These are phyloP conservation scores for Colletotrichum sp. DNA, from an alignment of 2,329 filamentous ascomycete genomes.

Conservation along the genomic window DNA sequence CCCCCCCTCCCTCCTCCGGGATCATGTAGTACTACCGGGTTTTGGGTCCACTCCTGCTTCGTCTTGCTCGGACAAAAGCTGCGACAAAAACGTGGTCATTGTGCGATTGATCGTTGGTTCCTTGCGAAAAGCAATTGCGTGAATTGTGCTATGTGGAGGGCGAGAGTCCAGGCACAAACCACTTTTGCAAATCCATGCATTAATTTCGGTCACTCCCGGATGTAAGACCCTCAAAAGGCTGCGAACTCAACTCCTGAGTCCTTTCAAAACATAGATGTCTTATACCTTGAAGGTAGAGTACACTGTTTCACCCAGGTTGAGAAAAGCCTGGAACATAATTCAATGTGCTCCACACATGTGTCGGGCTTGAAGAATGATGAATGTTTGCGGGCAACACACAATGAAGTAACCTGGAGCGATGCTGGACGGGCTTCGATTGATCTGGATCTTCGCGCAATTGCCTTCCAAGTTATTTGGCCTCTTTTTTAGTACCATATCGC, in stretches of 20 bases:
- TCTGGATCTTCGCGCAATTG: accelerated
- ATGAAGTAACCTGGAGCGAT: accelerated
- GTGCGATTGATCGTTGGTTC: not conserved
- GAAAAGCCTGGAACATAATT: not conserved
- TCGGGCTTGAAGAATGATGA: not conserved
- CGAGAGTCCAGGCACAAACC: not conserved
- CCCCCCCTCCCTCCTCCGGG: too few species aligned
- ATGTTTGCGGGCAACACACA: not conserved
- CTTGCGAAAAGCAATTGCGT: not conserved
- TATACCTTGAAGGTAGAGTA: not conserved
- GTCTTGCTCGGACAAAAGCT: not conserved
- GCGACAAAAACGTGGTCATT: not conserved
- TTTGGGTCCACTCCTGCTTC: not conserved
- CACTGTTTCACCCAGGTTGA: not conserved
- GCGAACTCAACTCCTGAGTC: accelerated
- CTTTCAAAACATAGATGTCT: accelerated
- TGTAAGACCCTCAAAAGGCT: not conserved
- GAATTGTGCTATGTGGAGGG: not conserved
- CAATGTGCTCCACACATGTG: accelerated
- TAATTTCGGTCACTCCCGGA: not conserved
- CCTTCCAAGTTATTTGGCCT: not conserved
- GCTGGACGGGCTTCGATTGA: accelerated
- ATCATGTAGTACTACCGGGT: not conserved
- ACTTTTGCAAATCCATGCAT: not conserved
- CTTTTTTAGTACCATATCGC: not conserved